These are phyloP conservation scores for Flueggea neowawraea DNA, from an alignment of 441 rosid genomes.

Conservation along the genomic window DNA sequence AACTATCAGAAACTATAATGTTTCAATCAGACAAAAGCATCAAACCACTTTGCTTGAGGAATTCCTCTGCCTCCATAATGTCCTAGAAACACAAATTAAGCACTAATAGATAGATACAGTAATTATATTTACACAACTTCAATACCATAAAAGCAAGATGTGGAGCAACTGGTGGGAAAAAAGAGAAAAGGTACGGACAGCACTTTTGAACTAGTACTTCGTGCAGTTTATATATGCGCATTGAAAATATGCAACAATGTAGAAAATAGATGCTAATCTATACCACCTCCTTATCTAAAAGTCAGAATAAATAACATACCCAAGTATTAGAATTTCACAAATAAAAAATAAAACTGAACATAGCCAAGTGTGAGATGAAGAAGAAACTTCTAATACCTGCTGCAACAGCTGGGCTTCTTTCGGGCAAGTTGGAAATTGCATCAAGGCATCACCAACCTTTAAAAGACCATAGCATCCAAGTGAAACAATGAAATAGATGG, in stretches of 20 bases:
- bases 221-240: too few relatives aligned
- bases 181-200: too few relatives aligned
- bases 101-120: too few relatives aligned
- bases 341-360: not conserved
- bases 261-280: too few relatives aligned
- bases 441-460: constrained; percentile 86
- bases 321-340: not conserved
- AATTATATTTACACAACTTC: too few relatives aligned
- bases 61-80: constrained; percentile 64
- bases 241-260: too few relatives aligned
- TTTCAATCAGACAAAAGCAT: constrained; percentile 48
- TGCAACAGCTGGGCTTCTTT: constrained; percentile 79
- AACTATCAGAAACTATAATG: not conserved
- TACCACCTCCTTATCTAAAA: too few relatives aligned
- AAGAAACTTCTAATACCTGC: constrained; percentile 38
- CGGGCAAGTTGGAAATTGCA: constrained; percentile 88
- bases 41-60: constrained; percentile 60
- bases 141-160: too few relatives aligned
- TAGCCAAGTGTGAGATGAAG: not conserved
- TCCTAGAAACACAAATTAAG: constrained; percentile 29
- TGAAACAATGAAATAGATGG: constrained; percentile 68
- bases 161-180: too few relatives aligned
- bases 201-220: too few relatives aligned
- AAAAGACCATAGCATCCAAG: constrained; percentile 93
- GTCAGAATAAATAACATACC: too few relatives aligned